Evolutionary conservation across 2,329 filamentous ascomycete species (phyloP), one percentile per base, ranked within the genome.

Genomic region (Hypoxylon sp.): DNA sequence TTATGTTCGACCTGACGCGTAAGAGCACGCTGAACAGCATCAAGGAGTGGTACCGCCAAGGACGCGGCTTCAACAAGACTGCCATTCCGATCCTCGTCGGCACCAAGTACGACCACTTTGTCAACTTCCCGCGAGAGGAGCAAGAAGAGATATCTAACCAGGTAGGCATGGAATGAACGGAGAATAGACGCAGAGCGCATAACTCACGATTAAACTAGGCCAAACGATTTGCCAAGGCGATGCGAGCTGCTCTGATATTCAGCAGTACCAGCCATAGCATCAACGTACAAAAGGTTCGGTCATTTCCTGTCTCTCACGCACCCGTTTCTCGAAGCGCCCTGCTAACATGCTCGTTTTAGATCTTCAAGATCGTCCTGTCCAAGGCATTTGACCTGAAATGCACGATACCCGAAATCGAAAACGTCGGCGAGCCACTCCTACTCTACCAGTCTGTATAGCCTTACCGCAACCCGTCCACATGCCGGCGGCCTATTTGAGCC

Each of bases 1-100:
- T 99, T 85, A 99, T 99, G 95, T 99, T 99, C 75, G 95, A 99
- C 75, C 81, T 99, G 66, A 99, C 95, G 24, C 86, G 95, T 67
- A 99, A 99, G 83, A 97, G 93, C 78, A 99, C 95, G 0, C 82
- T 99, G 67, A 99, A 99, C 79, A 97, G 92, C 70, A 98, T 99
- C 82, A 99, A 99, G 81, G 95, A 99, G 75, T 99, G 95, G 95
- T 99, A 99, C 74, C 86, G 95, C 52, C 95, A 99, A 77, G 95
- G 95, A 43, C 86, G 95, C 64, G 95, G 95, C 20, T 99, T 99
- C 83, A 99, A 99, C 83, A 99, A 99, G 83, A 99, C 95, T 11
- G 95, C 95, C n/a, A 99, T 99, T 67, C 95, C 95, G 0, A 97
- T 99, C 71, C 78, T 99, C 20, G 91, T 99, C 15, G 95, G 95